phyloP scores from a whole-genome alignment of 2,329 filamentous ascomycete genomes.

The Colletotrichum camelliae region DNA sequence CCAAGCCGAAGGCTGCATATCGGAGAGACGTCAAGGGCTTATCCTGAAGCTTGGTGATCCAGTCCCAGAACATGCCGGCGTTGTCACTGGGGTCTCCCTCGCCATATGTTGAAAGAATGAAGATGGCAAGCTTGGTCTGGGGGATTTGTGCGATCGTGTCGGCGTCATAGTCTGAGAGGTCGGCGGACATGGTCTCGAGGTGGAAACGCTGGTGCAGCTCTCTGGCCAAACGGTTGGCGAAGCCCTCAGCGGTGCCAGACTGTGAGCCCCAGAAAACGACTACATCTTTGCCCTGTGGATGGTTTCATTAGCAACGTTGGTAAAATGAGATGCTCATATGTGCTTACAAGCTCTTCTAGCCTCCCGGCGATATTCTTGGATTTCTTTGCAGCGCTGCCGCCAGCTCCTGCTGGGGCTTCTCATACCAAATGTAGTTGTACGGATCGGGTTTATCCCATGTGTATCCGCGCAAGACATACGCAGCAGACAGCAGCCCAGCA shows the following conservation, averaged over 20 bases:
- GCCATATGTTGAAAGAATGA: slow-evolving; percentile 43
- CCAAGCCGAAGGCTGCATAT: slow-evolving; percentile 42
- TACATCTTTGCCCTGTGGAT: not conserved
- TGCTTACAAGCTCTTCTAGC: slow-evolving; percentile 32
- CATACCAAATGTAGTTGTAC: slow-evolving; percentile 51
- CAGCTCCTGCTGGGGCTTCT: slow-evolving; percentile 43
- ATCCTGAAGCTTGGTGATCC: slow-evolving; percentile 25
- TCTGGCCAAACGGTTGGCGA: slow-evolving; percentile 43
- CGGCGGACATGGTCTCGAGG: slow-evolving; percentile 43
- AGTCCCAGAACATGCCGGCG: slow-evolving; percentile 33
- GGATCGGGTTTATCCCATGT: slow-evolving; percentile 56
- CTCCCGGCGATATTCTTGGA: slow-evolving; percentile 50
- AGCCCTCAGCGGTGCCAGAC: slow-evolving; percentile 49
- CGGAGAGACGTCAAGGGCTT: slow-evolving; percentile 26
- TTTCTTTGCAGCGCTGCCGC: slow-evolving; percentile 35
- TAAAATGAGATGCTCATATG: no score
- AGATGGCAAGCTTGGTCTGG: slow-evolving; percentile 33
- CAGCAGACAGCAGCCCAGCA: slow-evolving; percentile 25
- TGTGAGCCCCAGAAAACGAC: slow-evolving; percentile 55
- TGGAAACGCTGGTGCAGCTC: slow-evolving; percentile 45
- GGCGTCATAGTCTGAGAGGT: slow-evolving; percentile 52
- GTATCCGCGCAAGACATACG: slow-evolving; percentile 46
- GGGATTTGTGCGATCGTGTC: slow-evolving; percentile 37
- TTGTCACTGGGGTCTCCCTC: slow-evolving; percentile 48
- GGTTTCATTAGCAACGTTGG: not conserved